phyloP scores from a whole-genome alignment of 2,329 filamentous ascomycete genomes.

The Trichocomaceae sp. region DNA sequence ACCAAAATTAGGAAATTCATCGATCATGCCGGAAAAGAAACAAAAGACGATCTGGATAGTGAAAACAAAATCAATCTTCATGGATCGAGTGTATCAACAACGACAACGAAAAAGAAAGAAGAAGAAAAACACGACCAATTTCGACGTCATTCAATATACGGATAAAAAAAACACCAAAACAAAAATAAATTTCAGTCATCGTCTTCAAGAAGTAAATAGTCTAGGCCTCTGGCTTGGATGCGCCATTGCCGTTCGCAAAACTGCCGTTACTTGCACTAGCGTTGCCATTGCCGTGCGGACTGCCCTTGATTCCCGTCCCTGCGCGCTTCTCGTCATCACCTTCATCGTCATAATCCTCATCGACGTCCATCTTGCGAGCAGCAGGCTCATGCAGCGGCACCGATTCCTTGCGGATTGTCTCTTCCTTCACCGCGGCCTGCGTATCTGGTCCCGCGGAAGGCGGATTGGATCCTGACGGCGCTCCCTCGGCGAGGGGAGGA shows the following conservation, averaged over 20 bases:
- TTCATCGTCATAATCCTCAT: conserved; percentile 95
- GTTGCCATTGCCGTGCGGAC: conserved; percentile 25
- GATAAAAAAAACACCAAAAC: background rate
- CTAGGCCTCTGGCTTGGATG: conserved; percentile 10
- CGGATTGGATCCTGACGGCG: conserved; percentile 37
- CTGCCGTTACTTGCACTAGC: conserved; percentile 2
- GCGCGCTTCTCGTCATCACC: conserved; percentile 68
- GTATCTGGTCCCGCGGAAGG: conserved; percentile 27
- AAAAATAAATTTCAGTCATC: background rate
- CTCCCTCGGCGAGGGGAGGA: conserved; percentile 48
- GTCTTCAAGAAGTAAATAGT: background rate
- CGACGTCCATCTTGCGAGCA: conserved; percentile 90
- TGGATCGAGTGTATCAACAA: background rate
- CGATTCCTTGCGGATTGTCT: conserved; percentile 44
- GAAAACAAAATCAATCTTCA: background rate
- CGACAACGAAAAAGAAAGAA: background rate
- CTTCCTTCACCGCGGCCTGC: conserved; percentile 48
- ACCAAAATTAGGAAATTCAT: conserved; percentile 10
- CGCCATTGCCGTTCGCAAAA: conserved; percentile 10
- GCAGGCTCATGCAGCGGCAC: conserved; percentile 67
- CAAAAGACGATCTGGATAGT: no score
- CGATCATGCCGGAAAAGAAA: conserved; percentile 7
- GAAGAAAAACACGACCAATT: background rate
- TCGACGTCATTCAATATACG: background rate
- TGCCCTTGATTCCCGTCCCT: conserved; percentile 26